Evolutionary conservation across 345 rosid species (phyloP).

Genomic region (Streptanthus diversifolius): DNA sequence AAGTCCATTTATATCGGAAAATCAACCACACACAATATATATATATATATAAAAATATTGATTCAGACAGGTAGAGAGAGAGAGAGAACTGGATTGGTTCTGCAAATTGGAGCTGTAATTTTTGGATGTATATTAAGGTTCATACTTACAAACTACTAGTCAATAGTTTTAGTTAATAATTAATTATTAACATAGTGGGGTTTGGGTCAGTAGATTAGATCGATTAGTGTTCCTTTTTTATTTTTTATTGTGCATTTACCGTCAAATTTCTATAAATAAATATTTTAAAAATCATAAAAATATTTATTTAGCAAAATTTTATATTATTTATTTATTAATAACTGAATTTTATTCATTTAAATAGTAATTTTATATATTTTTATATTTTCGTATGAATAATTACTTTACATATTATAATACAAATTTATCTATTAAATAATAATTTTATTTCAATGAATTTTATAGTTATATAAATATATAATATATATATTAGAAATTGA

Average conservation of each 20-base stretch:
- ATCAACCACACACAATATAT: neutral
- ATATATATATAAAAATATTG: neutral
- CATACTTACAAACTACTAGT: neutral
- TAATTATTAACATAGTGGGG: neutral
- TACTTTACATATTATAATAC: too few relatives aligned
- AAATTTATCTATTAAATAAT: too few relatives aligned
- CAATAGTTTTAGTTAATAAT: neutral
- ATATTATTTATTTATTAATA: too few relatives aligned
- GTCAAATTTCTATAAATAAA: too few relatives aligned
- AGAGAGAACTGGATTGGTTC: slow-evolving; percentile 19
- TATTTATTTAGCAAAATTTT: too few relatives aligned
- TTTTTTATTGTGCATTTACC: neutral
- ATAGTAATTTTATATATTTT: too few relatives aligned
- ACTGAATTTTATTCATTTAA: too few relatives aligned
- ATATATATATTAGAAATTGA: too few relatives aligned
- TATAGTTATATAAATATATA: too few relatives aligned
- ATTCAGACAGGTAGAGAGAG: neutral
- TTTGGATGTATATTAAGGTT: neutral
- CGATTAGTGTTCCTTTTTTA: neutral
- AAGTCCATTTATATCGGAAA: neutral
- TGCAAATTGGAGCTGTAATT: neutral
- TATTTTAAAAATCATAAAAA: too few relatives aligned
- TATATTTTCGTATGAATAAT: too few relatives aligned
- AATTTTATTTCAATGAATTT: too few relatives aligned
- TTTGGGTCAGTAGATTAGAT: neutral